Conservation (phyloP, 257 asterid species). For the Salvia hispanica region DNA sequence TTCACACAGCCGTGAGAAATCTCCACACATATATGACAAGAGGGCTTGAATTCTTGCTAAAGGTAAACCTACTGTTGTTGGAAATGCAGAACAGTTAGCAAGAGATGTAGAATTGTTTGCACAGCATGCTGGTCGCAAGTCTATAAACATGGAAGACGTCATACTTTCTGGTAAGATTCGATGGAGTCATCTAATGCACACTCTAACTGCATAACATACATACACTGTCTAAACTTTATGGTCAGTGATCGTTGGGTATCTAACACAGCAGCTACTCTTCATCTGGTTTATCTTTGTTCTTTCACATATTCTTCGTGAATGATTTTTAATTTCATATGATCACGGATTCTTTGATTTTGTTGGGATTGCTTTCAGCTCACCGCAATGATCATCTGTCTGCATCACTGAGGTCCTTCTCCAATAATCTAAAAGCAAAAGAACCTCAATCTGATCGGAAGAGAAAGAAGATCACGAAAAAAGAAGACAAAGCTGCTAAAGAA, state of each 20-base stretch:
- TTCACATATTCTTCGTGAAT: background rate
- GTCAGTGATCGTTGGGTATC: background rate
- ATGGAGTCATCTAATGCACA: background rate
- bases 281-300: background rate
- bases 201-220: slow-evolving; percentile 6
- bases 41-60: slow-evolving; percentile 7
- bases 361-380: slow-evolving; percentile 59
- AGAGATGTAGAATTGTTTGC: slow-evolving; percentile 89
- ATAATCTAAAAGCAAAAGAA: slow-evolving; percentile 71
- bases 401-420: slow-evolving; percentile 66
- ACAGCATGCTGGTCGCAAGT: slow-evolving; percentile 85
- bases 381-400: slow-evolving; percentile 77
- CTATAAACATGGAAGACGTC: slow-evolving; percentile 96
- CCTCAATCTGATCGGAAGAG: slow-evolving; percentile 75
- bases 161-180: slow-evolving; percentile 70
- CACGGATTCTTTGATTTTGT: slow-evolving; percentile 11
- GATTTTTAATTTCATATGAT: background rate
- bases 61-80: slow-evolving; percentile 15
- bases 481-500: slow-evolving; percentile 45
- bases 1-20: background rate
- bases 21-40: background rate
- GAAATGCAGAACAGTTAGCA: slow-evolving; percentile 77
- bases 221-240: background rate
- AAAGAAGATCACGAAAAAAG: slow-evolving; percentile 59
- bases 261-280: background rate